These are phyloP conservation scores for Borovskyia barvae DNA, from an alignment of 208 protist species.

Conservation along the genomic window DNA sequence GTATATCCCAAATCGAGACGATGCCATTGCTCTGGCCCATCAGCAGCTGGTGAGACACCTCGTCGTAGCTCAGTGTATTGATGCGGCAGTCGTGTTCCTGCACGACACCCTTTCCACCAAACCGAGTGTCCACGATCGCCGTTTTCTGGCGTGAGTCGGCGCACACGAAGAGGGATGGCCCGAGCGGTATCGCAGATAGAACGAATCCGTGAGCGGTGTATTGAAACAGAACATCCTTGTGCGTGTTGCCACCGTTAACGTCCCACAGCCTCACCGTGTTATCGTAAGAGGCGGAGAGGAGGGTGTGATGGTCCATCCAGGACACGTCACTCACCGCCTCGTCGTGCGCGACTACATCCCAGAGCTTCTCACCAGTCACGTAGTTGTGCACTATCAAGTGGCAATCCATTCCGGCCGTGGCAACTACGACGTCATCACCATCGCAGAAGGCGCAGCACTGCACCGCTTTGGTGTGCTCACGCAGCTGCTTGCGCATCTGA, in stretches of 20 bases:
- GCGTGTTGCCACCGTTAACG: constrained; percentile 34
- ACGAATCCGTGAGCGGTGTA: constrained; percentile 73
- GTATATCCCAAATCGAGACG: constrained; percentile 83
- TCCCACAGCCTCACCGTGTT: constrained; percentile 87
- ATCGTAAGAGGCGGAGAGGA: constrained; percentile 86
- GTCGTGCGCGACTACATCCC: constrained; percentile 63
- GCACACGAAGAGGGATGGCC: constrained; percentile 79
- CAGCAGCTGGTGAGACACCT: constrained; percentile 47
- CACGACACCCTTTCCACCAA: constrained; percentile 41
- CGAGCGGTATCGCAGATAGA: constrained; percentile 62
- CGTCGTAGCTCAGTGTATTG: constrained; percentile 78
- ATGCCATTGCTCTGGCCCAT: constrained; percentile 82
- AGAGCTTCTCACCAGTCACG: constrained; percentile 63
- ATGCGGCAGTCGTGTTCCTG: constrained; percentile 68
- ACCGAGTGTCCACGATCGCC: constrained; percentile 65
- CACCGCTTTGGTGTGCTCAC: constrained; percentile 79
- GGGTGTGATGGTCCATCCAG: constrained; percentile 70
- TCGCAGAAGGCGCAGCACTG: constrained; percentile 78
- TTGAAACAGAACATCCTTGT: constrained; percentile 45
- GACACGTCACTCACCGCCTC: constrained; percentile 72
- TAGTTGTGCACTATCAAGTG: constrained; percentile 81
- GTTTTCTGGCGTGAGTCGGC: constrained; percentile 67
- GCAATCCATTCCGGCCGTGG: constrained; percentile 76
- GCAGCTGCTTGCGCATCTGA: constrained; percentile 63
- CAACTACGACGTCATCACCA: constrained; percentile 60